These are phyloP conservation scores for Metarhizium robertsii DNA, from an alignment of 2,329 filamentous ascomycete species.

Conservation along the genomic window DNA sequence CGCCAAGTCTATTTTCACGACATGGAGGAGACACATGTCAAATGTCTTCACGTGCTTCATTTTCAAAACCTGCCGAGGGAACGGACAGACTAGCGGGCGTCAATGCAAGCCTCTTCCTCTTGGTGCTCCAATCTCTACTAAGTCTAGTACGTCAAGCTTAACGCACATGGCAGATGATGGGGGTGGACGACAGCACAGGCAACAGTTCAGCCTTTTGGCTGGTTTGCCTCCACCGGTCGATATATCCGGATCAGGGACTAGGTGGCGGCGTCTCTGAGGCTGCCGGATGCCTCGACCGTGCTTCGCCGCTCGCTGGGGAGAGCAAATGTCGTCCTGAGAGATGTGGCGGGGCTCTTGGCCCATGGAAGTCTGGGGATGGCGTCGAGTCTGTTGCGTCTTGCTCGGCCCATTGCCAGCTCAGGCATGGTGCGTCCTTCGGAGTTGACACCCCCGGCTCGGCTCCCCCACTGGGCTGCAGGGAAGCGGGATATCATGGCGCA, in stretches of 20 bases:
- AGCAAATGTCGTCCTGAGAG: neutral
- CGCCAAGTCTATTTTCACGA: neutral
- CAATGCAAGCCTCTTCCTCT: slow-evolving; percentile 3
- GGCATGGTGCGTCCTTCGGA: neutral
- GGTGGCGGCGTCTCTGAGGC: neutral
- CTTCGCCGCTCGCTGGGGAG: neutral
- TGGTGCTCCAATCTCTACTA: neutral
- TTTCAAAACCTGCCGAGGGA: slow-evolving; percentile 12
- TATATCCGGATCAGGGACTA: neutral
- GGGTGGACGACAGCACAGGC: no score
- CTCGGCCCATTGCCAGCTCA: slow-evolving; percentile 6
- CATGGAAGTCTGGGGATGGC: slow-evolving; percentile 7
- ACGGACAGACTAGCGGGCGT: slow-evolving; percentile 3
- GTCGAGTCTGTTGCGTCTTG: neutral
- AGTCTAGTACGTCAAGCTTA: neutral
- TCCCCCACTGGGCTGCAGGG: slow-evolving; percentile 3
- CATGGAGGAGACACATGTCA: neutral
- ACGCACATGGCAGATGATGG: no score
- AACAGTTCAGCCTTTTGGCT: neutral
- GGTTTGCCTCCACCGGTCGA: neutral
- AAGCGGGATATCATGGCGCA: slow-evolving; percentile 1
- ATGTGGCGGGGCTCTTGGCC: slow-evolving; percentile 2
- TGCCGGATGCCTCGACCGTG: neutral
- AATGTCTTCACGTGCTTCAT: slow-evolving; percentile 7
- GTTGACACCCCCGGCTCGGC: neutral